Evolutionary conservation across 2,329 filamentous ascomycete genomes (phyloP), one percentile per base, ranked within the genome.

Genomic region (Penicillium sp.): DNA sequence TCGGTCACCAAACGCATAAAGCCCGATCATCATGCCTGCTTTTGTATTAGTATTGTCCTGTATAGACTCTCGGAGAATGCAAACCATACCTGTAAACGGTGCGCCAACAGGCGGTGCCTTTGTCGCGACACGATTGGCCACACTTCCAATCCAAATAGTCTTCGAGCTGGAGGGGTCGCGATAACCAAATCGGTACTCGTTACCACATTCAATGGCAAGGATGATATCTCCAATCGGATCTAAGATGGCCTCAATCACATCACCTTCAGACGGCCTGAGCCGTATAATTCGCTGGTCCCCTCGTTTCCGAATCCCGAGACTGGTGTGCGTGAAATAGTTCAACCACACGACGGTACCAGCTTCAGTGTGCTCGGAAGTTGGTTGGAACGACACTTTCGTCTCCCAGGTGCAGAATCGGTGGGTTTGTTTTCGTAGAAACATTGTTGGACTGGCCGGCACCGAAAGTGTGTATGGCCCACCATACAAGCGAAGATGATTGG

Each of bases 321-420:
- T 79, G 51, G 72, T 75, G 55, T 79, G 78, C 0, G 79, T 80
- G 62, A 78, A 78, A 45, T 83, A 80, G 49, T 80, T 85, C 81
- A 83, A 85, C 79, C 82, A 87, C 0, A 86, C 68, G 0, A 82
- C 81, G 0, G 81, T 73, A 0, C 85, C 84, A 0, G 84, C 84
- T 72, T 87, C 84, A 2, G 80, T 80, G 1, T 78, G 73, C 4
- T 68, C 46, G 3, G 75, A 74, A 0, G 70, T 73, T 0, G 83
- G 83, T 0, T 72, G 65, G 61, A 86, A 87, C 0, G 78, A 73
- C 13, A 87, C 68, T 2, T 71, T 76, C 0, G 78, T 79, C 26
- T 76, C 70, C 68, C 82, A 85, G 0, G 63, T 73, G 46, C 81
- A 80, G 19, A 66, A 68, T 10, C 76, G 80, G 0, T 79, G 75